phyloP scores from a whole-genome alignment of 768 basidiomycete species.

The Cystoderma amianthinum region DNA sequence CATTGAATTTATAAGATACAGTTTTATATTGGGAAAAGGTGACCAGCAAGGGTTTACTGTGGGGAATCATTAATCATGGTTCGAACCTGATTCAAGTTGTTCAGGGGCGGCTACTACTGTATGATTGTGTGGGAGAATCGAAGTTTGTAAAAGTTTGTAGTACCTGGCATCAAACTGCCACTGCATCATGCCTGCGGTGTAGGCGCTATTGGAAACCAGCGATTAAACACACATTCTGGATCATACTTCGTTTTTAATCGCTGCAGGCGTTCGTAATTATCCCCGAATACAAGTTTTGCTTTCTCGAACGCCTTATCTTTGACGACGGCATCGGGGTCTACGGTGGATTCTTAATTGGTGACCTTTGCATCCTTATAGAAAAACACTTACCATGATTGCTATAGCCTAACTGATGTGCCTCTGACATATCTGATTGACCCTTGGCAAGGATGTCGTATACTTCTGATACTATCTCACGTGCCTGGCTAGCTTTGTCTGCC shows the following conservation, averaged over 20 bases:
- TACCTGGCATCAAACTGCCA: no score
- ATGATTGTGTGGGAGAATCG: no score
- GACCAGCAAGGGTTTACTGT: no score
- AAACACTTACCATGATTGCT: slow-evolving; percentile 35
- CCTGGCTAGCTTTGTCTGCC: slow-evolving; percentile 18
- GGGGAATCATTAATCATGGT: no score
- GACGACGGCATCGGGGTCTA: slow-evolving; percentile 12
- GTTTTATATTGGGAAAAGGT: no score
- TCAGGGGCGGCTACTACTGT: no score
- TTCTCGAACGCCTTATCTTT: slow-evolving; percentile 15
- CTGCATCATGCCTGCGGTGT: slow-evolving; percentile 8
- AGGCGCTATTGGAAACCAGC: slow-evolving; percentile 38
- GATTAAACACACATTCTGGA: slow-evolving; percentile 24
- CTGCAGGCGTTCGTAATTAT: slow-evolving; percentile 22
- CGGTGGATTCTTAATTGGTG: not conserved
- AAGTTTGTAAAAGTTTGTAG: no score
- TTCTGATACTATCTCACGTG: slow-evolving; percentile 20
- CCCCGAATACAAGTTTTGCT: slow-evolving; percentile 20
- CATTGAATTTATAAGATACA: no score
- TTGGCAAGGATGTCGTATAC: slow-evolving; percentile 20
- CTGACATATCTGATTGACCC: slow-evolving; percentile 19
- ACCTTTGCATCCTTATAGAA: not conserved
- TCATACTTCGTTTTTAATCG: slow-evolving; percentile 25
- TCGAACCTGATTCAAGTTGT: no score
- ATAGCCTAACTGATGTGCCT: slow-evolving; percentile 25